Conservation (phyloP, 345 rosid species). For the Syzygium aromaticum region DNA sequence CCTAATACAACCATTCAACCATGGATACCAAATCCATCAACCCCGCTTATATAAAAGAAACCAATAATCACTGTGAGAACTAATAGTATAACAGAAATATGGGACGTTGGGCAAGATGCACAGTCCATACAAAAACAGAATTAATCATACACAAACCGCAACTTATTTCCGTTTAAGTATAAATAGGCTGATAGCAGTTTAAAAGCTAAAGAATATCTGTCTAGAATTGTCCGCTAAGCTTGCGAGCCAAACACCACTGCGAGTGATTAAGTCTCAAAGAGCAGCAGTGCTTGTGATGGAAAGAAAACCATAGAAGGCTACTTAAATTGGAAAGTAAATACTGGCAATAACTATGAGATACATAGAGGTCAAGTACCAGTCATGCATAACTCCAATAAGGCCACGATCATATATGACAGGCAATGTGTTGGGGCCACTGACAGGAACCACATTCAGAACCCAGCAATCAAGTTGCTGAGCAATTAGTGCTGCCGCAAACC, state of each 20-base stretch:
- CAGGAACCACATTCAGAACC: conserved; percentile 91
- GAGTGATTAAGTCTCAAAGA: not conserved
- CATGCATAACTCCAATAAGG: conserved; percentile 89
- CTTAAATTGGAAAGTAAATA: not conserved
- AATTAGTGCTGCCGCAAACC: conserved; percentile 84
- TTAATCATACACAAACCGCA: not conserved
- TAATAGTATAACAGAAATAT: not conserved
- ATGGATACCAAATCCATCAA: not conserved
- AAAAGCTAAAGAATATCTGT: not conserved
- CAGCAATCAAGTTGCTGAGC: conserved; percentile 67
- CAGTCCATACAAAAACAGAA: not conserved
- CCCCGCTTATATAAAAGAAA: not conserved
- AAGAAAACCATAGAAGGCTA: not conserved
- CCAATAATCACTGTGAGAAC: not conserved
- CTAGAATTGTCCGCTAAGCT: not conserved
- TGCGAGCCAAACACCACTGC: not conserved
- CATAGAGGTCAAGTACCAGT: conserved; percentile 52
- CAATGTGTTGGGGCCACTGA: conserved; percentile 83
- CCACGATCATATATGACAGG: conserved; percentile 98
- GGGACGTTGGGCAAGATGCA: not conserved
- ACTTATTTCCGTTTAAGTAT: not conserved
- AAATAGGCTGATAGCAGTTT: not conserved
- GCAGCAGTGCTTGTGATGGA: not conserved
- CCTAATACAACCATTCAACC: conserved; percentile 30
- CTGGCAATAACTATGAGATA: not conserved